Conservation (phyloP, 306 rosid genomes). For the Castanospermum australe region DNA sequence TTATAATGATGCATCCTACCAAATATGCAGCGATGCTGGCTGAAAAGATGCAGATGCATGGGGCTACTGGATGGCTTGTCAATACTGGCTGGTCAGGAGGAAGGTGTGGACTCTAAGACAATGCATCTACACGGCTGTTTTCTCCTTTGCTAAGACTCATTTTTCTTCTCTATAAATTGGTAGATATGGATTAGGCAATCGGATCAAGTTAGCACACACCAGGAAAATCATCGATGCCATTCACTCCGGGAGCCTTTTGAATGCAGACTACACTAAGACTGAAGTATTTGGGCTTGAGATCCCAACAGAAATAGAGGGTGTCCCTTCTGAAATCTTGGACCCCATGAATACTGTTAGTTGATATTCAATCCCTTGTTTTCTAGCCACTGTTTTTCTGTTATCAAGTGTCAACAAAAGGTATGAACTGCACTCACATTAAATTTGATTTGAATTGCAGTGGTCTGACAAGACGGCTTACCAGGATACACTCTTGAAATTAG, state of each 20-base stretch:
- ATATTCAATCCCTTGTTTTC: neutral
- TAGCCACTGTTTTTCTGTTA: neutral
- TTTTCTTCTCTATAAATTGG: conserved; percentile 3
- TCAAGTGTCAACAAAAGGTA: neutral
- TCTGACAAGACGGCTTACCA: conserved; percentile 57
- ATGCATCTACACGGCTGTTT: neutral
- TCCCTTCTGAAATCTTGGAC: conserved; percentile 70
- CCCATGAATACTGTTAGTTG: conserved; percentile 67
- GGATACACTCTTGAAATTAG: conserved; percentile 53
- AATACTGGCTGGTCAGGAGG: conserved; percentile 92
- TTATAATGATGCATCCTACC: conserved; percentile 88
- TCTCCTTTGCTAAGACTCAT: neutral
- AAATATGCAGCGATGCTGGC: conserved; percentile 82
- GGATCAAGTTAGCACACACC: conserved; percentile 71
- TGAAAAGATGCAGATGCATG: conserved; percentile 79
- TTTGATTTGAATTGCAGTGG: conserved; percentile 55
- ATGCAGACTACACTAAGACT: conserved; percentile 50
- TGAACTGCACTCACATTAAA: neutral
- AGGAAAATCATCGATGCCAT: conserved; percentile 79
- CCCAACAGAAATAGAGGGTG: conserved; percentile 69
- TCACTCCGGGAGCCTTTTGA: conserved; percentile 58
- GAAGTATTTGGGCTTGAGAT: conserved; percentile 77
- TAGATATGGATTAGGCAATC: conserved; percentile 68
- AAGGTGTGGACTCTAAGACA: conserved; percentile 40
- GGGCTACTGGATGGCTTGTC: conserved; percentile 88